Conservation (phyloP, 2,329 filamentous ascomycete genomes). For the Penicillium sumatraense region DNA sequence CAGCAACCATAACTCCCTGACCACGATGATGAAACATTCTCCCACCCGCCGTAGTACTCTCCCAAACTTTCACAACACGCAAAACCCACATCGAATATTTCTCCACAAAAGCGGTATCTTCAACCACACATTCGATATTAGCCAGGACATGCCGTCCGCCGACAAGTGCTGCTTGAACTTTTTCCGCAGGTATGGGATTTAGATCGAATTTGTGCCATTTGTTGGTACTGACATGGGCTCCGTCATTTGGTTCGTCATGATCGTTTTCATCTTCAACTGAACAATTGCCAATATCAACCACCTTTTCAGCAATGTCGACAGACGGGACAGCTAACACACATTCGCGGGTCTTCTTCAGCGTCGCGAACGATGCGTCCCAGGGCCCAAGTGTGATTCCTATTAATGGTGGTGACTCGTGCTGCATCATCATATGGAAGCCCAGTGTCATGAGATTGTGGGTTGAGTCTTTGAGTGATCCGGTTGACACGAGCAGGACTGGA, state of each 20-base stretch:
- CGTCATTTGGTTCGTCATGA: too few relatives aligned
- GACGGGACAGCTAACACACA: conserved; percentile 41
- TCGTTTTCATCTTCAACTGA: conserved; percentile 27
- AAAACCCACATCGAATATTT: conserved; percentile 43
- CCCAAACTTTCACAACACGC: conserved; percentile 39
- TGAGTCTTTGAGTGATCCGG: conserved; percentile 34
- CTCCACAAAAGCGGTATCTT: conserved; percentile 38
- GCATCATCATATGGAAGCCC: conserved; percentile 46
- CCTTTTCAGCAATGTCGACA: conserved; percentile 34
- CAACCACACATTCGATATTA: conserved; percentile 43
- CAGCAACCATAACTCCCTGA: conserved; percentile 38
- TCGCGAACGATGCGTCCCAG: conserved; percentile 39
- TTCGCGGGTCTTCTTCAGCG: conserved; percentile 33
- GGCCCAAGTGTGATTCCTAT: conserved; percentile 39
- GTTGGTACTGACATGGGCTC: neutral
- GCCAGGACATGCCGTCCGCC: conserved; percentile 36
- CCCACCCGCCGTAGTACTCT: conserved; percentile 30
- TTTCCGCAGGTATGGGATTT: conserved; percentile 31
- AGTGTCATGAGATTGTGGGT: conserved; percentile 45
- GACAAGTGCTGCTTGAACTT: conserved; percentile 38
- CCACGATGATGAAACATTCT: conserved; percentile 44
- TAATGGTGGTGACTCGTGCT: conserved; percentile 40
- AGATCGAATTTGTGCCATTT: conserved; percentile 40
- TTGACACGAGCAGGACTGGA: conserved; percentile 40
- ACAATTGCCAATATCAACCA: conserved; percentile 42